Evolutionary conservation across 2,329 filamentous ascomycete genomes (phyloP).

Genomic region (Chrysoporthe cubensis): DNA sequence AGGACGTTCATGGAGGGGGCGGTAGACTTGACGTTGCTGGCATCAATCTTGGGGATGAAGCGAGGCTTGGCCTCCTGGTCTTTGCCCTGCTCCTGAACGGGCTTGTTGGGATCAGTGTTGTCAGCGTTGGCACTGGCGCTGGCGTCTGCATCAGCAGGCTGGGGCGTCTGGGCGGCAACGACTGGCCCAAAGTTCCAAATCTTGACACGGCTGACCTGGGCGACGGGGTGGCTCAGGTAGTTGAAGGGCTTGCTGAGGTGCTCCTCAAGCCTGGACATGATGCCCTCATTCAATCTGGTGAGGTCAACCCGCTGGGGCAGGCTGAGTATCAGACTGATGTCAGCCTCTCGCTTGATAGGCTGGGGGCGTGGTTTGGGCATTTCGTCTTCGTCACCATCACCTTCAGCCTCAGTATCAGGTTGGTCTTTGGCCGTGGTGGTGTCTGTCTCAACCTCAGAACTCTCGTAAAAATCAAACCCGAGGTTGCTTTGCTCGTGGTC

Average conservation of each 20-base stretch:
- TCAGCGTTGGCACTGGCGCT: background rate
- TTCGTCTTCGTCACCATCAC: slow-evolving; percentile 26
- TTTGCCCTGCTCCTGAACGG: slow-evolving; percentile 16
- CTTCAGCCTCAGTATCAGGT: slow-evolving; percentile 9
- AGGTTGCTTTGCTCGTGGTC: background rate
- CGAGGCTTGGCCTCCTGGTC: slow-evolving; percentile 14
- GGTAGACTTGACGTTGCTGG: slow-evolving; percentile 35
- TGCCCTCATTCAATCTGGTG: slow-evolving; percentile 48
- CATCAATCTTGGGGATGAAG: slow-evolving; percentile 23
- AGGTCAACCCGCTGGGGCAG: slow-evolving; percentile 56
- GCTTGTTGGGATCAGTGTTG: slow-evolving; percentile 16
- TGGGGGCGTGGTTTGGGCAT: slow-evolving; percentile 44
- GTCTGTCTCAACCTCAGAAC: background rate
- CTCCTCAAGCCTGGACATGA: slow-evolving; percentile 19
- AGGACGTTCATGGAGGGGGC: slow-evolving; percentile 55
- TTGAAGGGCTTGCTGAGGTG: slow-evolving; percentile 58
- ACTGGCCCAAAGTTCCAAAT: slow-evolving; percentile 24
- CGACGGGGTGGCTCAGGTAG: slow-evolving; percentile 37
- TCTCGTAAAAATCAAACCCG: background rate
- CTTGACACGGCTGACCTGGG: slow-evolving; percentile 26
- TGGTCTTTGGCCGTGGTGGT: slow-evolving; percentile 7
- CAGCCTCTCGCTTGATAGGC: slow-evolving; percentile 48
- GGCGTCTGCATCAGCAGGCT: slow-evolving; percentile 1
- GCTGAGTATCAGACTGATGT: slow-evolving; percentile 55
- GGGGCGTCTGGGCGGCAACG: slow-evolving; percentile 10